These are phyloP conservation scores for Chlorella sp. DNA, from an alignment of 139 green algal genomes.

Conservation along the genomic window DNA sequence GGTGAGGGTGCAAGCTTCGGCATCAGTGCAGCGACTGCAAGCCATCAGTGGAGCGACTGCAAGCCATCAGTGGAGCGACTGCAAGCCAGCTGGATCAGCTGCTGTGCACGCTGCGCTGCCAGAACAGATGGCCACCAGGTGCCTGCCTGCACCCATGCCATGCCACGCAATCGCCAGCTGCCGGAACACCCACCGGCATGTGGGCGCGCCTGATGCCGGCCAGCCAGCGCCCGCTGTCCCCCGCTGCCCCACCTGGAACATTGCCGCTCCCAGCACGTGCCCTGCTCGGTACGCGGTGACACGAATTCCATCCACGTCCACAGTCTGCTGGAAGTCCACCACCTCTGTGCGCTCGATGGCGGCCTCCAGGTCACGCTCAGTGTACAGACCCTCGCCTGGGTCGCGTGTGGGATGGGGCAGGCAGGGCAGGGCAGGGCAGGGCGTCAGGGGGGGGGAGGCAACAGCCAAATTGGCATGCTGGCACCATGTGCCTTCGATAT, in stretches of 20 bases:
- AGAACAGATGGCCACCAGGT: no score
- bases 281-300: constrained; percentile 92
- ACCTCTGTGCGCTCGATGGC: constrained; percentile 92
- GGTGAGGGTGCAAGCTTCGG: background rate
- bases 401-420: background rate
- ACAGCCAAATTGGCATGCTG: no score
- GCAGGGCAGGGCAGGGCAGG: background rate
- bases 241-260: constrained; percentile 86
- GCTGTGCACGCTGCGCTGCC: no score
- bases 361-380: constrained; percentile 84
- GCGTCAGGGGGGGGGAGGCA: no score
- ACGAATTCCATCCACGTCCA: constrained; percentile 84
- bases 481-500: no score
- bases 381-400: constrained; percentile 72
- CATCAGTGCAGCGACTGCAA: no score
- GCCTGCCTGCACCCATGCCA: no score
- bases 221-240: background rate
- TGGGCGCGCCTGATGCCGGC: background rate
- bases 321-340: constrained; percentile 96
- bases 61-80: no score
- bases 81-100: no score
- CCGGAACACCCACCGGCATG: no score
- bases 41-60: no score
- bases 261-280: constrained; percentile 97
- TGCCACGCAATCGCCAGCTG: no score